These are phyloP conservation scores for Anacardium occidentale DNA, from an alignment of 345 rosid species.

Conservation along the genomic window DNA sequence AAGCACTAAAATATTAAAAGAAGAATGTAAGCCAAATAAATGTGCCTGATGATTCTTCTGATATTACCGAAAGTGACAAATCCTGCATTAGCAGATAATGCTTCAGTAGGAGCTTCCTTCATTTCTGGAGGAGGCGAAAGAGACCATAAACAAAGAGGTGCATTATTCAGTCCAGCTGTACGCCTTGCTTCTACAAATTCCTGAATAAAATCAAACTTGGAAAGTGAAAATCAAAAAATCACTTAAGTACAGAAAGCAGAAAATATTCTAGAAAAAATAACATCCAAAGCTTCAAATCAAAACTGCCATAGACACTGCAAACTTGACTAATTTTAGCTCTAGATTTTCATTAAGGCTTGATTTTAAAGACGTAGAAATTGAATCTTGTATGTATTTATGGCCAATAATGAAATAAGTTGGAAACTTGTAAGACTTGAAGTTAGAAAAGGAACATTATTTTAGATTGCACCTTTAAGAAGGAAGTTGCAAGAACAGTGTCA, in stretches of 20 bases:
- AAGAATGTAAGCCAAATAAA: conserved; percentile 6
- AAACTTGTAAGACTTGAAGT: conserved; percentile 13
- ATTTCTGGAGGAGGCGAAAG: conserved; percentile 66
- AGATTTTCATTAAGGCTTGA: not conserved
- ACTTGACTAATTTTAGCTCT: not conserved
- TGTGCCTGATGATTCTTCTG: not conserved
- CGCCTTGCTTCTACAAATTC: conserved; percentile 95
- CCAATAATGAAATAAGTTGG: not conserved
- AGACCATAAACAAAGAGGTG: conserved; percentile 91
- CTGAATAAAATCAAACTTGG: conserved; percentile 34
- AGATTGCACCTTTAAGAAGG: conserved; percentile 75
- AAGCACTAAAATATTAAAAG: conserved; percentile 17
- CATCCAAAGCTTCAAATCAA: not conserved
- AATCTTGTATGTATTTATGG: too few species aligned
- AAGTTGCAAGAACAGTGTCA: conserved; percentile 79
- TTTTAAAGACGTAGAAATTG: too few species aligned
- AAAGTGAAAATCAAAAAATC: conserved; percentile 17
- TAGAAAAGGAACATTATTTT: conserved; percentile 8
- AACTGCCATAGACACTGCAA: not conserved
- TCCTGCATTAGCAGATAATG: conserved; percentile 87
- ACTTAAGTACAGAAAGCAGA: conserved; percentile 1
- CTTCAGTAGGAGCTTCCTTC: conserved; percentile 68
- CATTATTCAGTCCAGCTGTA: conserved; percentile 68
- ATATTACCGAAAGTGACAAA: conserved; percentile 88
- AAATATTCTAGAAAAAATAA: conserved; percentile 3